phyloP scores from a whole-genome alignment of 306 rosid species.

The Acacia acuminata region DNA sequence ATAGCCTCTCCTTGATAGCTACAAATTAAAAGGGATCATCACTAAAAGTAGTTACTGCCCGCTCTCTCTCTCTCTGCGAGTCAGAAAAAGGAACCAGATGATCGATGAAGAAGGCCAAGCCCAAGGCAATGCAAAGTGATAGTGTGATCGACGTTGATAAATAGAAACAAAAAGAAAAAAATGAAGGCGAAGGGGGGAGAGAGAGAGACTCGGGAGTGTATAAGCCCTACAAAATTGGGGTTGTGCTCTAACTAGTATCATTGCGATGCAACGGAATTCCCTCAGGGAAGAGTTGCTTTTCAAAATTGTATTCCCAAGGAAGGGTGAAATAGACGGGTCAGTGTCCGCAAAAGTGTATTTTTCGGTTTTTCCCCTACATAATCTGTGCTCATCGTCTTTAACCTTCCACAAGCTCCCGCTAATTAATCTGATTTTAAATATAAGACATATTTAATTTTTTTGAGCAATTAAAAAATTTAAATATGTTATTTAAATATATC shows the following conservation, averaged over 20 bases:
- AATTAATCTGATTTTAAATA: too few relatives aligned
- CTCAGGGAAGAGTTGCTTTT: not conserved
- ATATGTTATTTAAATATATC: too few relatives aligned
- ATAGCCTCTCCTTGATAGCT: constrained; percentile 27
- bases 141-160: too few relatives aligned
- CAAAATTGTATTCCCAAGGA: constrained; percentile 17
- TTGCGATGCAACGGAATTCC: constrained; percentile 29
- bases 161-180: too few relatives aligned
- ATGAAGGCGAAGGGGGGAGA: not conserved
- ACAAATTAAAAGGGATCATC: constrained; percentile 23
- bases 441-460: too few relatives aligned
- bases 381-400: not conserved
- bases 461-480: too few relatives aligned
- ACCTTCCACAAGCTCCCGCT: too few relatives aligned
- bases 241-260: constrained; percentile 6
- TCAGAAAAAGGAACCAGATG: constrained; percentile 32
- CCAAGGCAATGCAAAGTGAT: not conserved
- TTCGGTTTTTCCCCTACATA: not conserved
- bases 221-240: not conserved
- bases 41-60: constrained; percentile 17
- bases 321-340: not conserved
- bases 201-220: too few relatives aligned
- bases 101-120: not conserved
- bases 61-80: not conserved
- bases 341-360: not conserved